Evolutionary conservation across 2,329 filamentous ascomycete species (phyloP), one percentile per base, ranked within the genome.

Genomic region (Dothistroma septosporum): DNA sequence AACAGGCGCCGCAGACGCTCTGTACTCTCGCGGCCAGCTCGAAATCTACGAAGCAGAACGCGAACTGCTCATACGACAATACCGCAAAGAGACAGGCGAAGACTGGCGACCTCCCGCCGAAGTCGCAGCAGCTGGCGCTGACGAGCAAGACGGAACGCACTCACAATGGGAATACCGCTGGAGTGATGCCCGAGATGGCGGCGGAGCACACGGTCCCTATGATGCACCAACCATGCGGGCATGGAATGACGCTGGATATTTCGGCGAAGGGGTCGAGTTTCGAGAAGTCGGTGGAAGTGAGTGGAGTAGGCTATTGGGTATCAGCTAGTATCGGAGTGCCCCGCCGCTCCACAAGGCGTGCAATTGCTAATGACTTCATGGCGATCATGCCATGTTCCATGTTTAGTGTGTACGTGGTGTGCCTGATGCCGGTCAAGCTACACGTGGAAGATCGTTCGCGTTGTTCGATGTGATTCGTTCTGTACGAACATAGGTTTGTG

Each of bases 41-140:
- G 91, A 97, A n/a, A 87, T 97, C 54, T 99, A 97, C 76, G 92
- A 97, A 60, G 83, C 87, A 49, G 91, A 95, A 73, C 84, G 92
- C 60, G 94, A 97, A 76, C 76, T 88, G 62, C 82, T 99, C 31
- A 85, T 92, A 57, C 83, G 94, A 35, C 89, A 93, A 73, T 97
- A 92, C 74, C 84, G 84, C 65, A 86, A 87, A 55, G 92, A 97
- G 75, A 91, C 91, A 0, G 92, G 92, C 35, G 91, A 96, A 69
- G 85, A 89, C 9, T 99, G 94, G 94, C 78, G 86, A 47, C 70
- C 76, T 52, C 71, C 75, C 24, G 72, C 71, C 19, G 70, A 70
- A 35, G 68, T 57, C 41, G 59, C 64, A 24, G 59, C 68, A 56
- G 28, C 50, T 22, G 63, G 24, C 16, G 33, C 53, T 10, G 50